Conservation (phyloP, 495 filamentous ascomycete species). For the Lophiostoma macrostomum region DNA sequence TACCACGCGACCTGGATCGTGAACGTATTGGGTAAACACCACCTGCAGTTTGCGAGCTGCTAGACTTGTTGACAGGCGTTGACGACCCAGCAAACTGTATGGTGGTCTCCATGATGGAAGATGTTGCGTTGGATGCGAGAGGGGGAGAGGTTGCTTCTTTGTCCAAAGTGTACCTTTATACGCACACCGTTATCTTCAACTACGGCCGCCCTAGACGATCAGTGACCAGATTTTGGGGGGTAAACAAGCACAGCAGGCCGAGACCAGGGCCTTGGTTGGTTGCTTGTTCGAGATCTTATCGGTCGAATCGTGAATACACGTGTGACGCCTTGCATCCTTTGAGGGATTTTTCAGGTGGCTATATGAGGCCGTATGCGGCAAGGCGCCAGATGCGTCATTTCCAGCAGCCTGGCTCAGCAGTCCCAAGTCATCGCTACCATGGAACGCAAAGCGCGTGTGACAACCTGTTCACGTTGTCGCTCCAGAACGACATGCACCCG, state of each 20-base stretch:
- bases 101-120: conserved; percentile 17
- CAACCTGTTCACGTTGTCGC: too few species aligned
- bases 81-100: conserved; percentile 13
- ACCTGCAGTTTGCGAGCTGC: conserved; percentile 5
- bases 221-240: conserved; percentile 14
- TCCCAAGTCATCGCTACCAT: too few species aligned
- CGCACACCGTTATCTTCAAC: conserved; percentile 6
- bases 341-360: conserved; percentile 4
- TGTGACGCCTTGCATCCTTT: too few species aligned
- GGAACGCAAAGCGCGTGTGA: too few species aligned
- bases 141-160: neutral
- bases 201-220: neutral
- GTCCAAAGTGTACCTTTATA: conserved; percentile 2
- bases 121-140: neutral
- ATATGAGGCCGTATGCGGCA: conserved; percentile 14
- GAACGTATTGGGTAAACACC: conserved; percentile 21
- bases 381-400: too few species aligned
- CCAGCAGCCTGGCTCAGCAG: too few species aligned
- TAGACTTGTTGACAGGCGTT: conserved; percentile 4
- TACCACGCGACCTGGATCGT: conserved; percentile 15
- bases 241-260: conserved; percentile 5
- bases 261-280: conserved; percentile 7
- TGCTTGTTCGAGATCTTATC: conserved; percentile 15
- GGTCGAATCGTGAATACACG: conserved; percentile 1
- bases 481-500: too few species aligned